Evolutionary conservation across 768 basidiomycete species (phyloP).

Genomic region (Hortiboletus campestris): DNA sequence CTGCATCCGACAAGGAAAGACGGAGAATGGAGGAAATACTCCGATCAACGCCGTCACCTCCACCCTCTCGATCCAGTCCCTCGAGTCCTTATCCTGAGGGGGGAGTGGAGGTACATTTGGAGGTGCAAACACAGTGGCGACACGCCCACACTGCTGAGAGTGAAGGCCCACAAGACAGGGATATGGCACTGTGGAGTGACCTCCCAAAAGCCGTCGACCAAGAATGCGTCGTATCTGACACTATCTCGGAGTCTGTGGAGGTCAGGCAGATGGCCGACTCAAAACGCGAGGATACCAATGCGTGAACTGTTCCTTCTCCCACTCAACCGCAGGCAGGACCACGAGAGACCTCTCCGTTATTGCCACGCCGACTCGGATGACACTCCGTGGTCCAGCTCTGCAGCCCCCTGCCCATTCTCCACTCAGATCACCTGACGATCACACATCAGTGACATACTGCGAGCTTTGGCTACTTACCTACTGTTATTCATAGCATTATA

Average conservation of each 20-base stretch:
- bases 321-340: not conserved
- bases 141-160: not conserved
- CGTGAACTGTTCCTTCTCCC: not conserved
- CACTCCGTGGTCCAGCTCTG: not conserved
- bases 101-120: not conserved
- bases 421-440: not conserved
- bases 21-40: constrained; percentile 27
- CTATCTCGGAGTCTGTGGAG: not conserved
- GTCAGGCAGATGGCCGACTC: not conserved
- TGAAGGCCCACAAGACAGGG: not conserved
- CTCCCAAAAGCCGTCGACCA: not conserved
- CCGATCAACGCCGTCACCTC: constrained; percentile 5
- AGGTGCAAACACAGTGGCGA: not conserved
- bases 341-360: not conserved
- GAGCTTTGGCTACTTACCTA: constrained; percentile 1
- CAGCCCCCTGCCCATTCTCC: not conserved
- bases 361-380: constrained; percentile 8
- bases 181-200: not conserved
- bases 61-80: not conserved
- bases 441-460: not conserved
- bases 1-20: constrained; percentile 18
- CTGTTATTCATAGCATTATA: constrained; percentile 4
- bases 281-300: not conserved
- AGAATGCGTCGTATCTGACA: not conserved
- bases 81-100: constrained; percentile 3